Conservation (phyloP, 1,284 basidiomycete species). For the Trichosporon sp. region DNA sequence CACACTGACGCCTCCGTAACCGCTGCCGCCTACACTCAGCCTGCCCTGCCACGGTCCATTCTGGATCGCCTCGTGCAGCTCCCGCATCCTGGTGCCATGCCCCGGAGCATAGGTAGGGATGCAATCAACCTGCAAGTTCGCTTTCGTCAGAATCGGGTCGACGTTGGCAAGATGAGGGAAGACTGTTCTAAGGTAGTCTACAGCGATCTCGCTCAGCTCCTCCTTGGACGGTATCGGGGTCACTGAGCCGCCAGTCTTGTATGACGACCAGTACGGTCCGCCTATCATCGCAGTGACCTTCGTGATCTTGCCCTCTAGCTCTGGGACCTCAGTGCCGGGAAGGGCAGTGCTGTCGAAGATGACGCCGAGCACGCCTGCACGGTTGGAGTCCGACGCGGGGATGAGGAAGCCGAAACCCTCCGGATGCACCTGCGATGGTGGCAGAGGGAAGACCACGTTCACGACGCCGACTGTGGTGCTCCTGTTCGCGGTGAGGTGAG, state of each 20-base stretch:
- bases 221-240: conserved; percentile 24
- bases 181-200: conserved; percentile 60
- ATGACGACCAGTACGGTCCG: conserved; percentile 68
- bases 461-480: conserved; percentile 68
- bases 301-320: conserved; percentile 52
- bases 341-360: conserved; percentile 81
- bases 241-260: conserved; percentile 29
- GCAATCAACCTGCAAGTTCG: conserved; percentile 68
- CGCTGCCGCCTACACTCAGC: conserved; percentile 78
- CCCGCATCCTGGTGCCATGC: conserved; percentile 69
- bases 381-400: conserved; percentile 58
- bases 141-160: conserved; percentile 60
- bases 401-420: conserved; percentile 92
- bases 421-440: conserved; percentile 64
- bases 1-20: conserved; percentile 84
- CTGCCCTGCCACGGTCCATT: conserved; percentile 62
- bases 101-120: conserved; percentile 82
- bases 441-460: conserved; percentile 63
- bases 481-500: conserved; percentile 59
- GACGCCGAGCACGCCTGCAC: conserved; percentile 67
- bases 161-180: conserved; percentile 58
- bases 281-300: conserved; percentile 93
- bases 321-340: conserved; percentile 61
- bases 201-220: conserved; percentile 48
- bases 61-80: conserved; percentile 62